Evolutionary conservation across 768 basidiomycete species (phyloP).

Genomic region (Russula vinacea): DNA sequence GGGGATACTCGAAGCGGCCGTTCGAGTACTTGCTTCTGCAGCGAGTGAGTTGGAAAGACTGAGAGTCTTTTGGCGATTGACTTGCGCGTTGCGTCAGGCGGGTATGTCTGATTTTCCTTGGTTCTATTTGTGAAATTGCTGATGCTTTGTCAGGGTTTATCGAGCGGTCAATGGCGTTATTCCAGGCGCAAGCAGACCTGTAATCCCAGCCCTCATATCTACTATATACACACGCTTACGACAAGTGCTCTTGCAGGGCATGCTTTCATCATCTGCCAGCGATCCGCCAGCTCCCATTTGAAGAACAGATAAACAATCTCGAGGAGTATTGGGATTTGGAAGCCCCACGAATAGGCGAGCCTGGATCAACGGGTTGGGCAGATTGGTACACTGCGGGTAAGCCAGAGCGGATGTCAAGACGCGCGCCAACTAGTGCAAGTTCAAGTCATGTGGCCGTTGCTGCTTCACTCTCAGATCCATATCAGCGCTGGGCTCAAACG

Average conservation of each 20-base stretch:
- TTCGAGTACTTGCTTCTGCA: conserved; percentile 46
- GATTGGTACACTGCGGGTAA: conserved; percentile 52
- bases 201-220: conserved; percentile 39
- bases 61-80: conserved; percentile 68
- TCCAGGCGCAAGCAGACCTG: conserved; percentile 84
- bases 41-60: conserved; percentile 50
- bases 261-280: conserved; percentile 51
- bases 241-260: conserved; percentile 41
- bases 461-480: conserved; percentile 52
- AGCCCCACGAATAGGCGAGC: conserved; percentile 69
- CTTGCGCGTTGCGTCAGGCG: conserved; percentile 59
- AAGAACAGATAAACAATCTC: conserved; percentile 52
- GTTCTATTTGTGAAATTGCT: neutral
- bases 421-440: conserved; percentile 14
- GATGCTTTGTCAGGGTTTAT: conserved; percentile 50
- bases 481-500: conserved; percentile 58
- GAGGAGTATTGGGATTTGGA: conserved; percentile 88
- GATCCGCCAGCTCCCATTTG: conserved; percentile 45
- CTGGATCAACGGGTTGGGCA: conserved; percentile 63
- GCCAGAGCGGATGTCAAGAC: conserved; percentile 33
- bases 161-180: conserved; percentile 72
- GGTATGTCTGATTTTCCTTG: conserved; percentile 44
- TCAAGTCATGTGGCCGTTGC: conserved; percentile 22
- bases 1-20: conserved; percentile 51
- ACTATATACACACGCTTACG: neutral